phyloP scores from a whole-genome alignment of 768 basidiomycete genomes.

The Podaxis pistillaris region DNA sequence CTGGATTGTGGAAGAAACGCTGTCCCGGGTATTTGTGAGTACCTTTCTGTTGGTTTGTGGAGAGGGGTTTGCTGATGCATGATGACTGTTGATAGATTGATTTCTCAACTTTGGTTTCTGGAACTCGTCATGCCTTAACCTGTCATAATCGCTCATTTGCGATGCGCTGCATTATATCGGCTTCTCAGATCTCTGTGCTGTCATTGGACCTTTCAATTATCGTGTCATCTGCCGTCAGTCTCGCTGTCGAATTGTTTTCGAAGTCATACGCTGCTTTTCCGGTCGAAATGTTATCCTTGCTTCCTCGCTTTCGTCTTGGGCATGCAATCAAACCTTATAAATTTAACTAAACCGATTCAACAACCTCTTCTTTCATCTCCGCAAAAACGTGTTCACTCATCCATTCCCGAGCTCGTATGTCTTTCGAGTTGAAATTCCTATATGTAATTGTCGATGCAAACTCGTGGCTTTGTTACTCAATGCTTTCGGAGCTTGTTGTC shows the following conservation, averaged over 20 bases:
- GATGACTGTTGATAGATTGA: neutral
- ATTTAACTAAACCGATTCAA: neutral
- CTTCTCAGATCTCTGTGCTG: neutral
- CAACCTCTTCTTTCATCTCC: neutral
- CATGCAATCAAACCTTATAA: neutral
- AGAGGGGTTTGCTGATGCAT: neutral
- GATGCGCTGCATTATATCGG: neutral
- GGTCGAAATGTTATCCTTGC: neutral
- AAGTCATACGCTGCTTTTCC: neutral
- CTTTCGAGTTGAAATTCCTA: neutral
- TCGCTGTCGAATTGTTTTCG: neutral
- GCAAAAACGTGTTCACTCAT: neutral
- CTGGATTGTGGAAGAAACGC: neutral
- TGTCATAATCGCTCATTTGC: neutral
- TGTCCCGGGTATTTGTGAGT: neutral
- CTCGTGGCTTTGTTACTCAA: neutral
- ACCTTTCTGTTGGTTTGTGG: neutral
- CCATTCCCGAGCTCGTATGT: neutral
- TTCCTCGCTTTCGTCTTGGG: neutral
- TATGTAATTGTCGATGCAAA: neutral
- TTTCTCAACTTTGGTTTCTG: neutral
- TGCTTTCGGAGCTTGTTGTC: neutral
- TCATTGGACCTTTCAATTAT: neutral
- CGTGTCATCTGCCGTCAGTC: neutral
- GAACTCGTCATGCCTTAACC: neutral